Evolutionary conservation across 2,329 filamentous ascomycete species (phyloP).

Genomic region (Phyllosticta paracitricarpa): DNA sequence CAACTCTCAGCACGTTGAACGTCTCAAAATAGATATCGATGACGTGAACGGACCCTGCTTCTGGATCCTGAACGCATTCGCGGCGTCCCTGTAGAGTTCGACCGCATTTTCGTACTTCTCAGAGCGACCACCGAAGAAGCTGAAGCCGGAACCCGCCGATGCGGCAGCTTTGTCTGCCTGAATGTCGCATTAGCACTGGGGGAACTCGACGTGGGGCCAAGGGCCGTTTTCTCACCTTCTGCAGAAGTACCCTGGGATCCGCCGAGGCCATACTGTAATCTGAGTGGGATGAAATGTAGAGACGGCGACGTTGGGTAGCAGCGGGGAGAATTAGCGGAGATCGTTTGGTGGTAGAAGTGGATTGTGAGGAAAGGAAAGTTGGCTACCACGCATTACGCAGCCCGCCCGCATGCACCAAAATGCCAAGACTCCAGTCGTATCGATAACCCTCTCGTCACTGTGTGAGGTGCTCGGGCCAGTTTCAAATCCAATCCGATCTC

Average conservation of each 20-base stretch:
- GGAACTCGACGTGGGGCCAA: background rate
- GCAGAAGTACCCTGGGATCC: constrained; percentile 66
- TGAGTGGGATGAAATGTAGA: background rate
- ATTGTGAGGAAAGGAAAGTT: constrained; percentile 1
- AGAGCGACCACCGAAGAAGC: constrained; percentile 74
- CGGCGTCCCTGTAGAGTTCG: constrained; percentile 78
- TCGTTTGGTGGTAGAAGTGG: background rate
- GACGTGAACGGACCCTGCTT: constrained; percentile 56
- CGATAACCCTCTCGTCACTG: background rate
- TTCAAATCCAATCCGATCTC: background rate
- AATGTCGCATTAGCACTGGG: constrained; percentile 15
- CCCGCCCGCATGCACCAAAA: constrained; percentile 4
- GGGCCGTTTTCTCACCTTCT: constrained; percentile 49
- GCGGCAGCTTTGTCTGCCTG: constrained; percentile 80
- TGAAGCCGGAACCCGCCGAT: constrained; percentile 70
- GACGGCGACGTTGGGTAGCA: background rate
- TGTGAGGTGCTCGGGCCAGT: too few species aligned
- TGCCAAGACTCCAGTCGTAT: background rate
- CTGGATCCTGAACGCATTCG: constrained; percentile 83
- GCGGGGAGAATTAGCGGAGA: background rate
- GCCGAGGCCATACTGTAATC: constrained; percentile 49
- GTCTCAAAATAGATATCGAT: background rate
- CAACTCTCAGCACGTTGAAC: background rate
- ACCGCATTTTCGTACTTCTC: constrained; percentile 88
- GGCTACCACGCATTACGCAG: constrained; percentile 4